Evolutionary conservation across 1,139 yeast genomes (phyloP).

Genomic region (Ogataea hybrid): DNA sequence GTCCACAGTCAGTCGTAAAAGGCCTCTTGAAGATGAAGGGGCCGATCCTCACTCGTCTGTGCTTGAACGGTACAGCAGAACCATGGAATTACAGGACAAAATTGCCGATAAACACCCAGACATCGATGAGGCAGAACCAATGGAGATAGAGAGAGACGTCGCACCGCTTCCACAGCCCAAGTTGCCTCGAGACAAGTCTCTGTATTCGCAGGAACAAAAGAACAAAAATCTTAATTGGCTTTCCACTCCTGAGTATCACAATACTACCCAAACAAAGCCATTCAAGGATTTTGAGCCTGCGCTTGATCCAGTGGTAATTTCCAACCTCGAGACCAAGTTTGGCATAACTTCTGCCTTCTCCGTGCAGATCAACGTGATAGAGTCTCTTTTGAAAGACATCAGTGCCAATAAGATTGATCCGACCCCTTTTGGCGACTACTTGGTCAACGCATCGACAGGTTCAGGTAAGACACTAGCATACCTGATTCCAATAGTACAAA

Average conservation of each 20-base stretch:
- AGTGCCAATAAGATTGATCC: slow-evolving; percentile 52
- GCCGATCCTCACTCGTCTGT: slow-evolving; percentile 35
- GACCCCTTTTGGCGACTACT: slow-evolving; percentile 62
- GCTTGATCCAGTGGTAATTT: slow-evolving; percentile 39
- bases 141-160: slow-evolving; percentile 46
- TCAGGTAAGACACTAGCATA: slow-evolving; percentile 96
- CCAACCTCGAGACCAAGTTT: slow-evolving; percentile 42
- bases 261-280: slow-evolving; percentile 41
- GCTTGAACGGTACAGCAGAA: slow-evolving; percentile 40
- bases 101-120: slow-evolving; percentile 17
- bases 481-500: slow-evolving; percentile 76
- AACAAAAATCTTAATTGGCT: slow-evolving; percentile 61
- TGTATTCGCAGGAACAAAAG: slow-evolving; percentile 39
- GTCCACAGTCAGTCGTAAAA: slow-evolving; percentile 6
- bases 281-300: slow-evolving; percentile 40
- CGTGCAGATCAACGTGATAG: slow-evolving; percentile 69
- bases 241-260: slow-evolving; percentile 57
- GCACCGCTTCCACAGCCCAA: slow-evolving; percentile 85
- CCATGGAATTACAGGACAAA: slow-evolving; percentile 30
- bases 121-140: slow-evolving; percentile 23
- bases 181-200: slow-evolving; percentile 49
- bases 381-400: slow-evolving; percentile 52
- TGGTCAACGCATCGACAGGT: slow-evolving; percentile 95
- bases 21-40: slow-evolving; percentile 4
- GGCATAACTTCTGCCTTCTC: slow-evolving; percentile 66